phyloP scores from a whole-genome alignment of 169 alveolate species.

The Plasmodium berghei region DNA sequence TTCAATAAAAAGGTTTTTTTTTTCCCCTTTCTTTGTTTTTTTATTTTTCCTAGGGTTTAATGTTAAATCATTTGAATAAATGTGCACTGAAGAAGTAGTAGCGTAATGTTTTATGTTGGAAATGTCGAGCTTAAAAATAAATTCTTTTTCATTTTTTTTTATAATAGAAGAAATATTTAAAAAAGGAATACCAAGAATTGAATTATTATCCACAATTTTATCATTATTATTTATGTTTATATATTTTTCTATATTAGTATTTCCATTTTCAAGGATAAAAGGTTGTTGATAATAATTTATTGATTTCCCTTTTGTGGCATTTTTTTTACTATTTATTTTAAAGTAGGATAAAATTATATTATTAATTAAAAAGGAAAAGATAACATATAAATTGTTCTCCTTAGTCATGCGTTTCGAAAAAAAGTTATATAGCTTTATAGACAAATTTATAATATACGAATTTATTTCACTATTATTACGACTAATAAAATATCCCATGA shows the following conservation, averaged over 20 bases:
- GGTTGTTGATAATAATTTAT: no score
- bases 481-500: slow-evolving; percentile 27
- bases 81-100: no score
- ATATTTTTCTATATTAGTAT: neutral
- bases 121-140: no score
- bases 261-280: no score
- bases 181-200: no score
- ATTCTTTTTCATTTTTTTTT: no score
- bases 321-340: slow-evolving; percentile 18
- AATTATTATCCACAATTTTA: neutral
- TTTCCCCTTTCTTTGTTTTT: no score
- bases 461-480: slow-evolving; percentile 18
- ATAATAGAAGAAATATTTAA: no score
- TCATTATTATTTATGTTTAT: neutral
- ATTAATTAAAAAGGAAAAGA: slow-evolving; percentile 38
- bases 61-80: no score
- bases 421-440: slow-evolving; percentile 19
- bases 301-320: neutral
- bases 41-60: no score
- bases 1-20: no score
- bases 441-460: slow-evolving; percentile 29
- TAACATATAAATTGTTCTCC: slow-evolving; percentile 11
- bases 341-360: slow-evolving; percentile 26
- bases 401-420: slow-evolving; percentile 27
- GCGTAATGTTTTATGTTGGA: no score